These are phyloP conservation scores for Zasmidium citrigriseum DNA, from an alignment of 2,329 filamentous ascomycete species.

Conservation along the genomic window DNA sequence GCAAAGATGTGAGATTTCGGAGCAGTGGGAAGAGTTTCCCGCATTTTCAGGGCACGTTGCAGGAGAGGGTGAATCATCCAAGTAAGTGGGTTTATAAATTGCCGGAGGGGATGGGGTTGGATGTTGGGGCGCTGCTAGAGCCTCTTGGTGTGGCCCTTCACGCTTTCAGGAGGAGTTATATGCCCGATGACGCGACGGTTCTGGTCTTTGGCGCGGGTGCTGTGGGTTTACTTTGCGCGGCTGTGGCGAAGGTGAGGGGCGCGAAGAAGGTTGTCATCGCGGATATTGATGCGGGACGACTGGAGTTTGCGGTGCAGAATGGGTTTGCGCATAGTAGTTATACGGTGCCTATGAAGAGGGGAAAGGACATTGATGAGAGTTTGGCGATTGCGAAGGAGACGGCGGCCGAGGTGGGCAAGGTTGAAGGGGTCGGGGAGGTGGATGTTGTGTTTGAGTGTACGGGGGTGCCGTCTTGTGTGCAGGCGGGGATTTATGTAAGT, in stretches of 20 bases:
- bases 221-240: slow-evolving; percentile 61
- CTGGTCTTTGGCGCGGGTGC: slow-evolving; percentile 64
- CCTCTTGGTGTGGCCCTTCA: slow-evolving; percentile 63
- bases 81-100: slow-evolving; percentile 61
- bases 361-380: slow-evolving; percentile 55
- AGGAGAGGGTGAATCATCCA: slow-evolving; percentile 63
- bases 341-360: slow-evolving; percentile 49
- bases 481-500: slow-evolving; percentile 68
- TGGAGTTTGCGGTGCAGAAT: slow-evolving; percentile 57
- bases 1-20: slow-evolving; percentile 58
- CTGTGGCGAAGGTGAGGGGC: slow-evolving; percentile 56
- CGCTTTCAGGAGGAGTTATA: slow-evolving; percentile 56
- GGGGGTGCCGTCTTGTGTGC: slow-evolving; percentile 73
- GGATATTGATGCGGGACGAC: slow-evolving; percentile 59
- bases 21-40: slow-evolving; percentile 62
- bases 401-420: slow-evolving; percentile 44
- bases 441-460: slow-evolving; percentile 76
- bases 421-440: slow-evolving; percentile 54
- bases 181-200: slow-evolving; percentile 50
- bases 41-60: slow-evolving; percentile 65
- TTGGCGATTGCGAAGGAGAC: slow-evolving; percentile 53
- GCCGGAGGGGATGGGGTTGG: slow-evolving; percentile 53
- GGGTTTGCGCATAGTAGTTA: slow-evolving; percentile 50
- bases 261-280: slow-evolving; percentile 60
- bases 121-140: slow-evolving; percentile 61